These are phyloP conservation scores for Bonnemaisonia californica DNA, from an alignment of 31 red algal species.

Conservation along the genomic window DNA sequence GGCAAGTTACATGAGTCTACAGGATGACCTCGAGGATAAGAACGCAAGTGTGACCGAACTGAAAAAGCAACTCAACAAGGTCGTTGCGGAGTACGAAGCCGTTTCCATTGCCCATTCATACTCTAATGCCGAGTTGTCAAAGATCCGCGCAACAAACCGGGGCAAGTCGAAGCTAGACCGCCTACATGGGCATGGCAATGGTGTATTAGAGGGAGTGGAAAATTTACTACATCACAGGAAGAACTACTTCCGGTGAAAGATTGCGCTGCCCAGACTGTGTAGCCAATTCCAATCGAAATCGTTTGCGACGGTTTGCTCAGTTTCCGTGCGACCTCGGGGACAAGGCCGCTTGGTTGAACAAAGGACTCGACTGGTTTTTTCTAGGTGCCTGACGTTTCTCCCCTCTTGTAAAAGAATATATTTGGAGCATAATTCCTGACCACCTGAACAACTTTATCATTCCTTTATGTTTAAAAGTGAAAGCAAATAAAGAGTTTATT, in stretches of 20 bases:
- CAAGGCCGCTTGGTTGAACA: no score
- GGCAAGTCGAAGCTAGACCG: constrained; percentile 47
- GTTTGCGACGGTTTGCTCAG: no score
- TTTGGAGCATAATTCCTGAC: no score
- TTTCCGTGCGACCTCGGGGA: no score
- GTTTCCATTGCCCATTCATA: constrained; percentile 68
- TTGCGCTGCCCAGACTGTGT: no score
- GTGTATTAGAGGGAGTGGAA: background rate
- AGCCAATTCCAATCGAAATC: no score
- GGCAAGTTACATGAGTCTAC: background rate
- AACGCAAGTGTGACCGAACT: constrained; percentile 35
- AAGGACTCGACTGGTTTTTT: no score
- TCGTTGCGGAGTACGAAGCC: constrained; percentile 65
- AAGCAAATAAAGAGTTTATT: no score
- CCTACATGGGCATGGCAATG: background rate
- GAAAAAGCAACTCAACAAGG: constrained; percentile 58
- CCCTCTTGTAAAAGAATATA: no score
- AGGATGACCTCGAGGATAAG: constrained; percentile 22
- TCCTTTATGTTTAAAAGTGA: no score
- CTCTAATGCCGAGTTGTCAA: constrained; percentile 65
- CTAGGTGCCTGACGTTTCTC: no score
- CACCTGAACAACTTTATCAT: no score
- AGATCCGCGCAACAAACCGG: constrained; percentile 56
- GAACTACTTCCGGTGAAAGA: constrained; percentile 26
- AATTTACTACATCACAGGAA: constrained; percentile 17